Evolutionary conservation across 1,284 basidiomycete genomes (phyloP).

Genomic region (Albatrellus sp.): DNA sequence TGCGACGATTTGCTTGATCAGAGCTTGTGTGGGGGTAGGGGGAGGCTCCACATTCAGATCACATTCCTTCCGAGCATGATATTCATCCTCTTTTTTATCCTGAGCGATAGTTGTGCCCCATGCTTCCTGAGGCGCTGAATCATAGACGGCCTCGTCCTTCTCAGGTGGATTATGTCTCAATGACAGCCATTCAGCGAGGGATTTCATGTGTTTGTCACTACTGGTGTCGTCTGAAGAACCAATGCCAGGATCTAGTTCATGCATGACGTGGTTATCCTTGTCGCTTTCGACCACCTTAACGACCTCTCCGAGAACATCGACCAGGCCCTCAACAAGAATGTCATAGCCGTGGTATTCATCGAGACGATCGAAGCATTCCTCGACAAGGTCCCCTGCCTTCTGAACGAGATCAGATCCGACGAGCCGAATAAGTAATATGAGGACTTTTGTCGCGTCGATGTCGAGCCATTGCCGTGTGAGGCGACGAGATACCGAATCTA

Average conservation of each 20-base stretch:
- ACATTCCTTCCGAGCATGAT: slow-evolving; percentile 13
- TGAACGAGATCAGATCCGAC: slow-evolving; percentile 79
- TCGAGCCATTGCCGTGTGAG: slow-evolving; percentile 71
- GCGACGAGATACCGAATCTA: slow-evolving; percentile 76
- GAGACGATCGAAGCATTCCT: slow-evolving; percentile 88
- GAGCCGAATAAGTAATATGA: slow-evolving; percentile 72
- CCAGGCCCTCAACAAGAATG: slow-evolving; percentile 70
- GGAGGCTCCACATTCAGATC: slow-evolving; percentile 19
- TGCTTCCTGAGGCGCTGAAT: slow-evolving; percentile 44
- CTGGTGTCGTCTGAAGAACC: slow-evolving; percentile 21
- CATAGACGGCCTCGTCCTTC: slow-evolving; percentile 35
- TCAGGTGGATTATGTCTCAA: slow-evolving; percentile 28
- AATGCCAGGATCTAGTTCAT: slow-evolving; percentile 11
- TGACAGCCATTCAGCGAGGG: slow-evolving; percentile 54
- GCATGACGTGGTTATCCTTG: slow-evolving; percentile 18
- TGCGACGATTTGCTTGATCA: slow-evolving; percentile 75
- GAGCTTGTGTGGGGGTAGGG: slow-evolving; percentile 57
- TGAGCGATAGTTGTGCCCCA: slow-evolving; percentile 26
- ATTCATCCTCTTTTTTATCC: slow-evolving; percentile 14
- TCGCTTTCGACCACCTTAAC: slow-evolving; percentile 58
- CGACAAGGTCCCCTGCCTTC: slow-evolving; percentile 81
- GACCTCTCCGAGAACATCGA: slow-evolving; percentile 77
- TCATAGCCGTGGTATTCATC: slow-evolving; percentile 91
- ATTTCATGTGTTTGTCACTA: slow-evolving; percentile 1
- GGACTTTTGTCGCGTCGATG: slow-evolving; percentile 66